Base-by-base conservation (phyloP, 2,329 filamentous ascomycete genomes). In the Meredithiella fracta region DNA sequence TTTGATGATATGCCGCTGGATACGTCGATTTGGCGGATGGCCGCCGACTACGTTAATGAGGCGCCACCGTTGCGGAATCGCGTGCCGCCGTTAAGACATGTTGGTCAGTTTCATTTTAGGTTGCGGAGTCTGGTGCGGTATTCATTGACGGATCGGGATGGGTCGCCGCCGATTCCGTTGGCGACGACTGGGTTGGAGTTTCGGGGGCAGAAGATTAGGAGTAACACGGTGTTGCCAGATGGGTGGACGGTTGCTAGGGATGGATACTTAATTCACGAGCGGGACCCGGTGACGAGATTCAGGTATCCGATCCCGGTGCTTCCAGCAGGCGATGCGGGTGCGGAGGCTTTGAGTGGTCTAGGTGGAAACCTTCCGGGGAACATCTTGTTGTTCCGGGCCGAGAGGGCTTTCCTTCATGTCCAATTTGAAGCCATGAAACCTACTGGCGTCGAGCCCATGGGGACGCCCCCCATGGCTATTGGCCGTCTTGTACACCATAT, bases 1-100 rank as follows among this genome's bases (percentile, higher is more conserved):
- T 71, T 70, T 56, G 71, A 73, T 56, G 69, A 67, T 26, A 64
- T 72, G 14, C 66, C 70, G 4, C 68, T 69, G 14, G 71, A 73
- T 54, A 59, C 72, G 56, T 64, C 63, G 4, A 62, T 73, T 9
- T 73, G 71, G 71, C 66, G 66, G 51, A 69, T 70, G 0, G 67
- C 69, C 1, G 68, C 68, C 7, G 70, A 73, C 60, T 72, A 72
- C 54, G 66, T 73, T 8, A 68, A 71, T 59, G 66, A 69, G 26
- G 64, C 67, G 5, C 63, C 62, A 8, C 59, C 63, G 1, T 61
- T 61, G 3, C 68, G 66, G 50, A 64, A 64, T 15, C 66, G 66
- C 1, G 62, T 64, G 52, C 63, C 62, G 14, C 59, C 62, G 2
- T 67, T 69, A 53, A 63, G 71, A 15, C 67, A 69, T 57, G 66